phyloP scores from a whole-genome alignment of 208 protist species.

The Porcisia hertigi region DNA sequence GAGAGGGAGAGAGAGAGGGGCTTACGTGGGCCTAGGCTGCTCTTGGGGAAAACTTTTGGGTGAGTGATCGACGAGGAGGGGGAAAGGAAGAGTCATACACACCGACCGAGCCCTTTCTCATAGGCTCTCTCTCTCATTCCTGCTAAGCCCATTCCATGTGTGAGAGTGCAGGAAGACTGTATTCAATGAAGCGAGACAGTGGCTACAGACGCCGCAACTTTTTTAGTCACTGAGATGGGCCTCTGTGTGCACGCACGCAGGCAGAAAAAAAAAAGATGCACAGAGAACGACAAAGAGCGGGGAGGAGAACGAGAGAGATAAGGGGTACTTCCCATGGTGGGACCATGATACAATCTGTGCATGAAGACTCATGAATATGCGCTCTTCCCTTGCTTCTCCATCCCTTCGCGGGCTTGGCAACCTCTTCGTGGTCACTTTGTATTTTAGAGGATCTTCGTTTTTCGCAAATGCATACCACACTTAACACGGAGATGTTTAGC shows the following conservation, averaged over 20 bases:
- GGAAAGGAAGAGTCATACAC: too few species aligned
- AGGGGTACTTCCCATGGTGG: background rate
- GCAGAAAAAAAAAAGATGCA: background rate
- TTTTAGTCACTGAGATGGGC: background rate
- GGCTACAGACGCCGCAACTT: background rate
- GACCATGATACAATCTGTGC: background rate
- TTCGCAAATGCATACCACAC: background rate
- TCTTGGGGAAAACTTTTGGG: too few species aligned
- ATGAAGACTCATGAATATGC: too few species aligned
- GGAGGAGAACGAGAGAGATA: background rate
- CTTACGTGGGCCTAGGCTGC: too few species aligned
- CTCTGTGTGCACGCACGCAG: background rate
- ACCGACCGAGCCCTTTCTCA: too few species aligned
- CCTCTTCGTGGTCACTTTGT: background rate
- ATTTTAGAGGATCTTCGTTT: background rate
- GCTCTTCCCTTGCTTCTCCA: background rate
- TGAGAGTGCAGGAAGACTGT: background rate
- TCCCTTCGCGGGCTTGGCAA: too few species aligned
- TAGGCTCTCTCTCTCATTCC: too few species aligned
- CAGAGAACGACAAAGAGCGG: background rate
- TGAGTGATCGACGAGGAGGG: too few species aligned
- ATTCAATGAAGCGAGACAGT: background rate
- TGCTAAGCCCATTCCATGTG: too few species aligned
- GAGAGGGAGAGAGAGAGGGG: background rate
- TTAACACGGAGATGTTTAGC: background rate